These are phyloP conservation scores for Cyclanthera cordifolia DNA, from an alignment of 306 rosid species.

Conservation along the genomic window DNA sequence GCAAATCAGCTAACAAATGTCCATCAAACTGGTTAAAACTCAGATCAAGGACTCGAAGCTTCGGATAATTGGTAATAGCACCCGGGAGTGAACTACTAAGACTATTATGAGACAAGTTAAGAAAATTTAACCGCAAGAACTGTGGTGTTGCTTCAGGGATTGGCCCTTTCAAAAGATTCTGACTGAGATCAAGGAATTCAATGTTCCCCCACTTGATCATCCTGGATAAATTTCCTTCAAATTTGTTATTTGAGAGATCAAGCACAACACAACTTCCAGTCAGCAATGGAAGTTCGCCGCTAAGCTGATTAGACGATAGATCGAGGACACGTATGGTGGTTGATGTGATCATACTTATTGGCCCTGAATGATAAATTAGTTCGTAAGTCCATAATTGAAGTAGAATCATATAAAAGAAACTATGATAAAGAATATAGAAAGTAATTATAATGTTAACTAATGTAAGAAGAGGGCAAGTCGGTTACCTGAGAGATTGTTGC, in stretches of 20 bases:
- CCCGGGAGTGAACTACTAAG: conserved; percentile 52
- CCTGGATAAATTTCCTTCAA: conserved; percentile 70
- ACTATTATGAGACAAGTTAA: conserved; percentile 64
- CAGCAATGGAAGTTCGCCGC: conserved; percentile 67
- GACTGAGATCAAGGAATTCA: conserved; percentile 81
- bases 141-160: conserved; percentile 78
- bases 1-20: conserved; percentile 38
- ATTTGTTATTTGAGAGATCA: conserved; percentile 76
- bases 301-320: conserved; percentile 67
- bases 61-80: conserved; percentile 64
- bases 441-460: background rate
- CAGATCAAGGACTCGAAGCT: conserved; percentile 72
- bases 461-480: background rate
- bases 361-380: conserved; percentile 48
- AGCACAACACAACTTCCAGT: conserved; percentile 87
- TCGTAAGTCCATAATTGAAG: conserved; percentile 16
- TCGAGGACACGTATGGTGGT: conserved; percentile 52
- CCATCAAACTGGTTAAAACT: conserved; percentile 76
- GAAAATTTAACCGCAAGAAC: conserved; percentile 63
- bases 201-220: conserved; percentile 84
- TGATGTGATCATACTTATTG: conserved; percentile 57
- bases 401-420: background rate
- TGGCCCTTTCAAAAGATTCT: conserved; percentile 56
- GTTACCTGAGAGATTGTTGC: conserved; percentile 89
- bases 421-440: background rate